These are phyloP conservation scores for Phaeotremella fagi DNA, from an alignment of 768 basidiomycete species.

Conservation along the genomic window DNA sequence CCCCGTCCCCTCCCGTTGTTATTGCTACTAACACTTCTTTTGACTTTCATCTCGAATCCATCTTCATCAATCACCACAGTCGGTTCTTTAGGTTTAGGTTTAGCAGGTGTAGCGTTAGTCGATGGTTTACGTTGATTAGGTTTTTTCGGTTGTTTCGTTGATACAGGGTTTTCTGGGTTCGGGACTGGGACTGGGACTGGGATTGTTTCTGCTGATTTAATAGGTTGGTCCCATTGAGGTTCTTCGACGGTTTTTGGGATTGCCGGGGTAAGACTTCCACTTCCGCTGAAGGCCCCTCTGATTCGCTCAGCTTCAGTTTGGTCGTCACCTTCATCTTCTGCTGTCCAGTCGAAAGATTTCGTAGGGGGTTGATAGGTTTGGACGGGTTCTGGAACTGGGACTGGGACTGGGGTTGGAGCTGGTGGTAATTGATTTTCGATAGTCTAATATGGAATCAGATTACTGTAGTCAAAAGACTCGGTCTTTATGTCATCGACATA, in stretches of 20 bases:
- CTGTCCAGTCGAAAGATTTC: conserved; percentile 15
- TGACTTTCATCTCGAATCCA: conserved; percentile 35
- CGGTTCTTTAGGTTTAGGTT: conserved; percentile 3
- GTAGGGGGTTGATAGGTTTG: background rate
- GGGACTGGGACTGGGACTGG: background rate
- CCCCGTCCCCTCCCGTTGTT: no score
- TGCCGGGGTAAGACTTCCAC: conserved; percentile 8
- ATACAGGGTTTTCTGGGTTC: background rate
- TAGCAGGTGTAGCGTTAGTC: background rate
- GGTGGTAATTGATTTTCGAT: conserved; percentile 17
- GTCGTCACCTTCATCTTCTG: conserved; percentile 16
- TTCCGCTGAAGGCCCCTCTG: conserved; percentile 9
- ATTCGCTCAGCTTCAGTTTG: conserved; percentile 7
- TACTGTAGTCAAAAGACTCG: background rate
- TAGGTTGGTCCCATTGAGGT: conserved; percentile 3
- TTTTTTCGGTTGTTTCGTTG: background rate
- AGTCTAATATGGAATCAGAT: background rate
- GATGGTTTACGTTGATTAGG: background rate
- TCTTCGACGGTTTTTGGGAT: background rate
- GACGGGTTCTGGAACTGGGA: background rate
- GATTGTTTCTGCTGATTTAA: conserved; percentile 8
- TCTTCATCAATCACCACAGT: conserved; percentile 28
- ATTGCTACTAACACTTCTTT: no score
- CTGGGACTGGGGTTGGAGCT: background rate
- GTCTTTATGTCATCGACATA: conserved; percentile 1